Evolutionary conservation across 345 rosid species (phyloP).

Genomic region (Rhodamnia argentea): DNA sequence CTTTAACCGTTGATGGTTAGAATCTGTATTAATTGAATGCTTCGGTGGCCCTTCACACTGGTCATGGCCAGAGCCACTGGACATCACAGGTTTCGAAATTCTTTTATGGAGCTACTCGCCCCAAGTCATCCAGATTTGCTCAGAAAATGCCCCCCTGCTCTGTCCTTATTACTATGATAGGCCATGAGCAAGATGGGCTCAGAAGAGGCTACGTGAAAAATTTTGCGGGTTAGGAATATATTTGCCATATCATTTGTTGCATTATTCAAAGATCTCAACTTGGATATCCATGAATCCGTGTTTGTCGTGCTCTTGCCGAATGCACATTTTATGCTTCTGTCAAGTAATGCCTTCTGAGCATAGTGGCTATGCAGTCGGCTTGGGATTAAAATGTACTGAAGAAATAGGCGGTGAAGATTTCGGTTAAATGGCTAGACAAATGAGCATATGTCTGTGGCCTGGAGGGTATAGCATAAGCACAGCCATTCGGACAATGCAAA

Average conservation of each 20-base stretch:
- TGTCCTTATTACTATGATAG: neutral
- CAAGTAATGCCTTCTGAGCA: neutral
- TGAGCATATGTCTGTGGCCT: neutral
- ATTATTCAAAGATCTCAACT: neutral
- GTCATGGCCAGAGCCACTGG: neutral
- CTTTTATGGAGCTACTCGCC: neutral
- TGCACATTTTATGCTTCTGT: neutral
- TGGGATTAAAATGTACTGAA: neutral
- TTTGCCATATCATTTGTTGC: neutral
- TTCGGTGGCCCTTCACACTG: neutral
- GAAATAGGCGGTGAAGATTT: neutral
- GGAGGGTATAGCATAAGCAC: neutral
- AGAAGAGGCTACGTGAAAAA: neutral
- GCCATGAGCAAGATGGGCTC: neutral
- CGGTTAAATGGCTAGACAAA: neutral
- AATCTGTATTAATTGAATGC: neutral
- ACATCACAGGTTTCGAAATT: neutral
- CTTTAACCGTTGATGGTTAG: neutral
- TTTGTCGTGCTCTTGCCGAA: neutral
- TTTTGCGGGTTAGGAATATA: neutral
- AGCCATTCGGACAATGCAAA: fast-evolving
- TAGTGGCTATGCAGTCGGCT: neutral
- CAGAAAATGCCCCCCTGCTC: neutral
- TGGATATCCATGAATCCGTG: neutral
- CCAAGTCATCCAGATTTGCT: neutral